phyloP scores from a whole-genome alignment of 164 flowering plant genomes.

The Tinospora cordifolia region DNA sequence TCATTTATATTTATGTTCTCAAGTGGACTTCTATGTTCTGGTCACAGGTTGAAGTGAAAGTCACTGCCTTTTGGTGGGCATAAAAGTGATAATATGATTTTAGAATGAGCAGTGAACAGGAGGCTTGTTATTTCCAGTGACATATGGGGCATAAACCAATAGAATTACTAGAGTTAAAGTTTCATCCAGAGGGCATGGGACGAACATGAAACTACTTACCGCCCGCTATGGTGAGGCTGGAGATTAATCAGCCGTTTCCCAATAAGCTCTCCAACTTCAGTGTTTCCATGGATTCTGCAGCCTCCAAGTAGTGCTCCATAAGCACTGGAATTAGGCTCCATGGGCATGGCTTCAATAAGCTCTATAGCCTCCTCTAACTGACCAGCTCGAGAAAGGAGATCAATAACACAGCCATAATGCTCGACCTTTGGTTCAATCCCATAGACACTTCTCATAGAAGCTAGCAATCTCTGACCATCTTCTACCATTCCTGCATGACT shows the following conservation, averaged over 20 bases:
- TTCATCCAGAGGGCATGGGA: neutral
- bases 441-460: conserved; percentile 15
- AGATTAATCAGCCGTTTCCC: conserved; percentile 2
- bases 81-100: no score
- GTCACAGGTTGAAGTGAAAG: no score
- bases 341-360: conserved; percentile 24
- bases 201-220: conserved; percentile 3
- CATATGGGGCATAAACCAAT: no score
- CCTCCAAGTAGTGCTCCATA: conserved; percentile 12
- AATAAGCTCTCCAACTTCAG: conserved; percentile 3
- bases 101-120: no score
- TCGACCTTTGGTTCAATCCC: conserved; percentile 27
- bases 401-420: conserved; percentile 30
- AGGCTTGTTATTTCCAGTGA: no score
- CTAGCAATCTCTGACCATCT: conserved; percentile 14
- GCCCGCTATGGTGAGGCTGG: conserved; percentile 9
- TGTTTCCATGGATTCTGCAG: conserved; percentile 11
- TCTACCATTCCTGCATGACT: conserved; percentile 27
- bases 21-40: no score
- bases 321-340: conserved; percentile 16
- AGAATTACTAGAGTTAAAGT: no score
- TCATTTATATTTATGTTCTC: no score
- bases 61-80: no score
- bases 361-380: conserved; percentile 18
- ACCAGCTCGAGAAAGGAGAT: conserved; percentile 26